A percentile compares a stretch with the other conserved stretches of the same genome.
Evolutionary conservation across 2,329 filamentous ascomycete species (phyloP).

Genomic region (Hyphodiscus sp.): DNA sequence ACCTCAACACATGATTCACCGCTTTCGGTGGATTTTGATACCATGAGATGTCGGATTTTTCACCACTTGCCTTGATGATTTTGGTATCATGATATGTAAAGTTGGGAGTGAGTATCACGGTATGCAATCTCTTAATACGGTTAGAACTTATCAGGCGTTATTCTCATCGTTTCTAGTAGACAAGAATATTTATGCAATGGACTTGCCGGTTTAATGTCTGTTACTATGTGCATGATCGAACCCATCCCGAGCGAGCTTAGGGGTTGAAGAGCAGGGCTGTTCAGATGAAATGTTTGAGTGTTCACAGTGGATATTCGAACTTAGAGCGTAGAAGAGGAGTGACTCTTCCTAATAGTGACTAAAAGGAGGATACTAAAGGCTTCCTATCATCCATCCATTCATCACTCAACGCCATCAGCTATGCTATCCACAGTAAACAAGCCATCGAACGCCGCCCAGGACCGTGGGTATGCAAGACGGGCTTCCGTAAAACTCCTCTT

Average conservation of each 20-base stretch:
- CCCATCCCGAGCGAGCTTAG: too few species aligned
- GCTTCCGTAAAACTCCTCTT: neutral
- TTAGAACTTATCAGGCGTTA: too few species aligned
- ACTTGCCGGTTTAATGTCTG: too few species aligned
- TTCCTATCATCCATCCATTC: neutral
- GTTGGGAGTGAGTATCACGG: too few species aligned
- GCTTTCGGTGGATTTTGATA: too few species aligned
- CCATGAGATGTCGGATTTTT: too few species aligned
- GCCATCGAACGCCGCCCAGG: neutral
- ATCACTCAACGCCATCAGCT: neutral
- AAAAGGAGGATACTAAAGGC: neutral
- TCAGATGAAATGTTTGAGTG: conserved; percentile 29
- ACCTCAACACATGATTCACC: neutral
- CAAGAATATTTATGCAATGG: too few species aligned
- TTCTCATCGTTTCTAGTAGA: too few species aligned
- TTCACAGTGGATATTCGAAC: neutral
- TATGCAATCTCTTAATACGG: too few species aligned
- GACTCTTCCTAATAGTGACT: neutral
- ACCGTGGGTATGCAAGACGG: neutral
- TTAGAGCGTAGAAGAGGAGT: neutral
- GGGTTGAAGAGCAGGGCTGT: conserved; percentile 14
- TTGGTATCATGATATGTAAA: too few species aligned
- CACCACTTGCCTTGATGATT: too few species aligned
- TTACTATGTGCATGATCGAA: too few species aligned
- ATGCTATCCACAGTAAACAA: neutral